phyloP scores from a whole-genome alignment of 352 stramenopile species.

The Phytopythium ostracodes region DNA sequence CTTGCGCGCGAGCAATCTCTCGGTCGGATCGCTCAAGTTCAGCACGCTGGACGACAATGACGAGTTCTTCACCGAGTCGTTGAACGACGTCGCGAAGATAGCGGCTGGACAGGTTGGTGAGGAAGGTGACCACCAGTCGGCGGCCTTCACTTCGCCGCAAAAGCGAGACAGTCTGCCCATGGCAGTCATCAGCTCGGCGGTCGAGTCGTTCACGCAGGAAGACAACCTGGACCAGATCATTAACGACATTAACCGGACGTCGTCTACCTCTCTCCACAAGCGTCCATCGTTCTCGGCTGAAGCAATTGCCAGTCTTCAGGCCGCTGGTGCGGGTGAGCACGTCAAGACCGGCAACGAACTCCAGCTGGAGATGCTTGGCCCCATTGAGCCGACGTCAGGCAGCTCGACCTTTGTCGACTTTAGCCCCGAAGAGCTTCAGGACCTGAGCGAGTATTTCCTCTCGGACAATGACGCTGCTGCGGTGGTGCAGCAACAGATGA shows the following conservation, averaged over 20 bases:
- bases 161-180: conserved; percentile 73
- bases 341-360: not conserved
- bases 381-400: conserved; percentile 27
- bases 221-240: conserved; percentile 78
- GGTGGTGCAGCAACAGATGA: conserved; percentile 30
- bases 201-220: conserved; percentile 73
- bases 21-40: conserved; percentile 66
- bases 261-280: conserved; percentile 41
- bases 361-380: conserved; percentile 2
- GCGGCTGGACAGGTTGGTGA: conserved; percentile 10
- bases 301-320: conserved; percentile 1
- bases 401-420: conserved; percentile 55
- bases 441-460: conserved; percentile 70
- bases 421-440: conserved; percentile 65
- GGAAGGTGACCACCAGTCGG: not conserved
- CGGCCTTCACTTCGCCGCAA: conserved; percentile 16
- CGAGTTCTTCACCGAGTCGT: conserved; percentile 59
- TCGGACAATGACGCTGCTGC: conserved; percentile 40
- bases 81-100: conserved; percentile 42
- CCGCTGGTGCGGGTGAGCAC: not conserved
- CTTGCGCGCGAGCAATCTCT: conserved; percentile 56
- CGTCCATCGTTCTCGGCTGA: conserved; percentile 8
- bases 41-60: conserved; percentile 67
- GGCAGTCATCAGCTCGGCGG: conserved; percentile 50
- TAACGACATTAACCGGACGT: conserved; percentile 61